Evolutionary conservation across 2,329 filamentous ascomycete species (phyloP), one percentile per base, ranked within the genome.

Genomic region (Dactylellina parvicollis): DNA sequence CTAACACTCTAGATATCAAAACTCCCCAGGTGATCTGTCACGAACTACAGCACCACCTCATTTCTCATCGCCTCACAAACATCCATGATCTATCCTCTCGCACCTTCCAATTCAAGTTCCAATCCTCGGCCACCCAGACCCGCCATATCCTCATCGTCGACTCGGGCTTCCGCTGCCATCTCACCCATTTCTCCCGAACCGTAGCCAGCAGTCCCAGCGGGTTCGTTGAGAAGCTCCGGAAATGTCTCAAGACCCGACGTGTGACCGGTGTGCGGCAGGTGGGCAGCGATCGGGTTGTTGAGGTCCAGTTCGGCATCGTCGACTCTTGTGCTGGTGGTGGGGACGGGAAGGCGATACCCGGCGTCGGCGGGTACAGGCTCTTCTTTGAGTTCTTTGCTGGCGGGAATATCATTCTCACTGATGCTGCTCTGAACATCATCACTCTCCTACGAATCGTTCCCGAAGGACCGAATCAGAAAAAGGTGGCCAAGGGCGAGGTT

Each of bases 361-460:
- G 52, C 18, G 92, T 98, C 83, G 95, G 95, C 9, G 86, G 89
- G 77, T 97, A 96, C 79, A 86, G 90, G 42, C 81, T 99, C 20
- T 97, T 92, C 79, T 83, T 99, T 26, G 95, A 99, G 82, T 99
- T 99, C 82, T 99, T 96, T 80, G 94, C 95, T 0, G 91, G 91
- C 57, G 95, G 95, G 47, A 99, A 99, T 79, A 89, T 99, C 73
- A 92, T 99, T 74, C 84, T 99, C 59, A 96, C 95, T 1, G 92
- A 98, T 79, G 86, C 85, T 55, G 89, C 96, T 22, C 83, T 93
- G 57, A 95, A 90, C 75, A 93, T 98, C 62, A 80, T 98, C 34
- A 88, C 90, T 0, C 82, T 99, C 18, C 83, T 95, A 76, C 88
- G 95, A 62, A 89, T 90, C 75, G 94, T 98, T 0, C 59, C 75